Conservation (phyloP, 345 rosid genomes). For the Stellera chamaejasme region DNA sequence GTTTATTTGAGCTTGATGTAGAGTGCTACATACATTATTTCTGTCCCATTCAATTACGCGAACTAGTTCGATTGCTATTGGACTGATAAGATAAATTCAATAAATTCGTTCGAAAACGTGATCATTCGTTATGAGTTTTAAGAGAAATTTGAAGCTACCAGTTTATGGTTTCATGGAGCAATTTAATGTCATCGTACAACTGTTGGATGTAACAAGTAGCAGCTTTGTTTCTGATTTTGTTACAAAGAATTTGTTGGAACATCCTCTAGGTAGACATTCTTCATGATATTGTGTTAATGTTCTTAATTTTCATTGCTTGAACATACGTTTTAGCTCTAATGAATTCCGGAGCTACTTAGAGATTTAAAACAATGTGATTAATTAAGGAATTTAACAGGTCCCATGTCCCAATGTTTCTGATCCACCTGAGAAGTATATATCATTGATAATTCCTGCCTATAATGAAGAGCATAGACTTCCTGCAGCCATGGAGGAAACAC, state of each 20-base stretch:
- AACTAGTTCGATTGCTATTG: background rate
- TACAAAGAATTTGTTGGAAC: background rate
- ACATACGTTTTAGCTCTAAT: background rate
- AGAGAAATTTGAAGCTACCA: too few species aligned
- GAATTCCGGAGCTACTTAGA: background rate
- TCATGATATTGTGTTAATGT: background rate
- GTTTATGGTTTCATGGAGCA: too few species aligned
- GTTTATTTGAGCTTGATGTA: background rate
- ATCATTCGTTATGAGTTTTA: too few species aligned
- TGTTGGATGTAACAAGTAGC: too few species aligned
- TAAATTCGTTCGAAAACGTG: background rate
- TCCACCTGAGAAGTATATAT: constrained; percentile 78
- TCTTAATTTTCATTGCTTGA: background rate
- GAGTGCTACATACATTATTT: constrained; percentile 8
- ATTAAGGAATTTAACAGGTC: constrained; percentile 35
- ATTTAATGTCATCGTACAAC: too few species aligned
- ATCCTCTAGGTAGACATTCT: background rate
- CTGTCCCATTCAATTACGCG: background rate
- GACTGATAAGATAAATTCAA: background rate
- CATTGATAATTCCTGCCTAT: constrained; percentile 81
- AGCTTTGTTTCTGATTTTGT: background rate
- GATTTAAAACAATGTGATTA: constrained; percentile 1
- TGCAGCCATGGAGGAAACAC: constrained; percentile 76
- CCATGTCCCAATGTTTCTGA: constrained; percentile 52
- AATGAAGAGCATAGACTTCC: constrained; percentile 95